phyloP scores from a whole-genome alignment of 2,329 filamentous ascomycete species.

The Aspergillus versicolor region DNA sequence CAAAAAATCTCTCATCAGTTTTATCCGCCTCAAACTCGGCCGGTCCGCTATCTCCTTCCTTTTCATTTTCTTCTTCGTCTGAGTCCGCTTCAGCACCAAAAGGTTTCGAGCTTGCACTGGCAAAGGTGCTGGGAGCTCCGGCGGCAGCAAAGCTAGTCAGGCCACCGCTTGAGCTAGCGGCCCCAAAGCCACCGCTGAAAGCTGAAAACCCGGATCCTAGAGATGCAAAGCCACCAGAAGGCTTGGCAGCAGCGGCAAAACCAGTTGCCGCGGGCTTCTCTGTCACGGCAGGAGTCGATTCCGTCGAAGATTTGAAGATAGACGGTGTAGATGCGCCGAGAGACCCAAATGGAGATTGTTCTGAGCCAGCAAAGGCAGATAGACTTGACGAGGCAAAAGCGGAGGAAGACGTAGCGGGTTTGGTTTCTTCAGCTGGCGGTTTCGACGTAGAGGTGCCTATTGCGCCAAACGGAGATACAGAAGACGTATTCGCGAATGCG shows the following conservation, averaged over 20 bases:
- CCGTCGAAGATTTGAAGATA: slow-evolving; percentile 37
- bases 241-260: slow-evolving; percentile 31
- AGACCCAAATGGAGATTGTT: slow-evolving; percentile 63
- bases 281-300: slow-evolving; percentile 20
- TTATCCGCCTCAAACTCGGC: slow-evolving; percentile 52
- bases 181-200: slow-evolving; percentile 50
- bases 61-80: slow-evolving; percentile 51
- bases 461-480: slow-evolving; percentile 46
- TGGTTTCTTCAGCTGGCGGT: slow-evolving; percentile 18
- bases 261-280: slow-evolving; percentile 26
- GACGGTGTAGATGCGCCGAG: slow-evolving; percentile 50
- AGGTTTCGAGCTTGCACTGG: slow-evolving; percentile 52
- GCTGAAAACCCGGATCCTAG: slow-evolving; percentile 38
- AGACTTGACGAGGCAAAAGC: slow-evolving; percentile 70
- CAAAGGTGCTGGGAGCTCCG: slow-evolving; percentile 47
- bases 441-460: slow-evolving; percentile 30
- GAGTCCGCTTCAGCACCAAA: slow-evolving; percentile 71
- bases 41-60: slow-evolving; percentile 45
- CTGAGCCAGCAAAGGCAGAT: slow-evolving; percentile 62
- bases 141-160: slow-evolving; percentile 71
- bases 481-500: slow-evolving; percentile 45
- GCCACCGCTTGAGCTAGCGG: slow-evolving; percentile 44
- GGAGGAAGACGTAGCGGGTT: slow-evolving; percentile 52
- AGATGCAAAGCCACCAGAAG: slow-evolving; percentile 40
- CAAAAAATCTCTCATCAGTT: slow-evolving; percentile 49